Base-by-base conservation (phyloP, 805 yeast genomes). In the Starmerella bombicola region DNA sequence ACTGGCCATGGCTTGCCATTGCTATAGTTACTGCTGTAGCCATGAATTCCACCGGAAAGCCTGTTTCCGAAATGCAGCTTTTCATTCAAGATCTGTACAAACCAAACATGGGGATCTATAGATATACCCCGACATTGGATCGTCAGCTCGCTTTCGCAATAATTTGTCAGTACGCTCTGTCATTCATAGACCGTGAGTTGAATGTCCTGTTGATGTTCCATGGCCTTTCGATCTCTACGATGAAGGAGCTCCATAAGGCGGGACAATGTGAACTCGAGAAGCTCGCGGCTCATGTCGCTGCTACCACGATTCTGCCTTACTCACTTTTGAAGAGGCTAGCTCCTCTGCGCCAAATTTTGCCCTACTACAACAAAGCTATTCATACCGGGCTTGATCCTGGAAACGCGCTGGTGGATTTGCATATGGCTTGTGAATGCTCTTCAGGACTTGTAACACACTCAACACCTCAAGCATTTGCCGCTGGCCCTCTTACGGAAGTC, bases 11-110 rank as follows among this genome's bases (percentile, higher is more conserved):
- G 38, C 35, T 51, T 6, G 39, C 53, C 26, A 37, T 45, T 13
- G 51, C 52, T 6, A 37, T 52, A n/a, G 46, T 53, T 15, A 42
- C 48, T 8, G 47, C 46, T 2, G 42, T 41, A 42, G 50, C 53
- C 2, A 18, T 53, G 28, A 40, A 42, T 29, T 32, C 47, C 1
- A 32, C 48, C 13, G 35, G 47, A 4, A 42, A 38, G 30, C 24
- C 41, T 5, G 22, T 41, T 19, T 22, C 29, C 15, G 47, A 46
- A 12, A 22, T 48, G 19, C 37, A 45, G 45, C 28, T 32, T 15
- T 42, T 35, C 46, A 29, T 35, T 28, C 39, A 32, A 10, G 43
- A 41, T 13, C 32, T 40, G 17, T 26, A 30, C 26, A 33, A 17
- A 10, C 15, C 16, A 18, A 43, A 35, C 19, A 13, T 29, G n/a